These are phyloP conservation scores for Coemansia nantahalensis DNA, from an alignment of 192 early-diverging fungal genomes.

Conservation along the genomic window DNA sequence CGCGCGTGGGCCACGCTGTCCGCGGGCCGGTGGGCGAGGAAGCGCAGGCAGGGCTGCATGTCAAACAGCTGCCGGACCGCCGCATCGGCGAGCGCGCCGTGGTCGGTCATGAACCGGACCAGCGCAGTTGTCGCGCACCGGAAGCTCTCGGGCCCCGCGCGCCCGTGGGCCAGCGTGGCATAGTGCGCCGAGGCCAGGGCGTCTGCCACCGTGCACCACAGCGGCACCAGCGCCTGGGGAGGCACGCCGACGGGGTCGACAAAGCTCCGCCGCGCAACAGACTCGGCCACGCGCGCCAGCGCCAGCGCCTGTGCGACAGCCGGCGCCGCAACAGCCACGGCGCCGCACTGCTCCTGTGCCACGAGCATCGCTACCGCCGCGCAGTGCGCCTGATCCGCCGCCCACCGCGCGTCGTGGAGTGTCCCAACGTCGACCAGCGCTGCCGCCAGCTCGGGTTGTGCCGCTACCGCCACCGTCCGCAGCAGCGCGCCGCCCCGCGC, in stretches of 20 bases:
- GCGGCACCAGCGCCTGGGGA: neutral
- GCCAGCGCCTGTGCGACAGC: neutral
- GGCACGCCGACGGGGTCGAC: constrained; percentile 4
- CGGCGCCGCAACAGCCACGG: neutral
- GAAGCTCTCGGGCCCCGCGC: constrained; percentile 14
- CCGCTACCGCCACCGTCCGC: neutral
- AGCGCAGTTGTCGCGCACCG: neutral
- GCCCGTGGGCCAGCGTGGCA: constrained; percentile 8
- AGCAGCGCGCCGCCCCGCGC: neutral
- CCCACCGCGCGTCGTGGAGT: neutral
- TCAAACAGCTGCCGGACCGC: constrained; percentile 11
- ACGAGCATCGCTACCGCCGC: neutral
- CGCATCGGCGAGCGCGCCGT: neutral
- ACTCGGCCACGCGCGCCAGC: constrained; percentile 4
- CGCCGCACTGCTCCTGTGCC: neutral
- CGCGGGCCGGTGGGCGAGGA: neutral
- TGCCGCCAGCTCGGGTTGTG: neutral
- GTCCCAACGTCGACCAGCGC: constrained; percentile 2
- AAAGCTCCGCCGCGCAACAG: constrained; percentile 13
- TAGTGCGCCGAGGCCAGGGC: constrained; percentile 16
- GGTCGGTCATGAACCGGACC: neutral
- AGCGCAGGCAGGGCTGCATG: constrained; percentile 16
- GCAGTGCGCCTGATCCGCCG: neutral
- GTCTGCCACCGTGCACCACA: constrained; percentile 15
- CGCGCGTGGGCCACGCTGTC: neutral